Evolutionary conservation across 805 yeast genomes (phyloP), one percentile per base, ranked within the genome.

Genomic region (Starmerella geochares): DNA sequence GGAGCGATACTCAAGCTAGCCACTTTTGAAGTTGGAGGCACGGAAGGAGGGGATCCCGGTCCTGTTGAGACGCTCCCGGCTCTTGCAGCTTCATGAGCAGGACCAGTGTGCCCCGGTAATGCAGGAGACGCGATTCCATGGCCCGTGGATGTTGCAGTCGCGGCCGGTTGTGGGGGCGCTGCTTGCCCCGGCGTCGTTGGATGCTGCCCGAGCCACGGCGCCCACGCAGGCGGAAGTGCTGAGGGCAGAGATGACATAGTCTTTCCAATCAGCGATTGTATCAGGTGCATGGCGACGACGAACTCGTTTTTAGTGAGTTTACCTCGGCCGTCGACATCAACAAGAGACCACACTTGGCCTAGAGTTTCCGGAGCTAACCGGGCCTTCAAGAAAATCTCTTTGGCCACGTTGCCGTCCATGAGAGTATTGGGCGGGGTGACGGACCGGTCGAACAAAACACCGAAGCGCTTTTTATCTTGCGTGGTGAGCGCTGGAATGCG

Each of bases 251-350:
- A 76, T 45, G 73, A 74, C 58, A 86, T 67, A 3, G 77, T 58
- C 35, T 86, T 84, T 59, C 78, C 76, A 60, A 86, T 71, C 28
- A 82, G 69, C 57, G 86, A 80, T 65, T 90, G 96, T 55, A 92
- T 86, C 62, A 92, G 73, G 66, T 85, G 94, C 98, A 92, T 90
- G 7, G 97, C 96, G 60, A 90, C 77, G 40, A 86, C 77, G 60
- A 92, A 92, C 63, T 86, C 88, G 14, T 80, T 74, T 61, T 80
- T 76, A 50, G 76, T 73, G 59, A 92, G 76, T 49, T 76, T 71
- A 4, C 98, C 98, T 1, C 76, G 67, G 58, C 80, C 80, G 48
- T 76, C 75, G 53, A 79, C 78, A 64, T 92, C 98, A 39, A 84
- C 92, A 50, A 90, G 71, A 48, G 76, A 76, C 98, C 98, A 92